Conservation (phyloP, 352 stramenopile genomes). For the Pythium vanterpoolii region DNA sequence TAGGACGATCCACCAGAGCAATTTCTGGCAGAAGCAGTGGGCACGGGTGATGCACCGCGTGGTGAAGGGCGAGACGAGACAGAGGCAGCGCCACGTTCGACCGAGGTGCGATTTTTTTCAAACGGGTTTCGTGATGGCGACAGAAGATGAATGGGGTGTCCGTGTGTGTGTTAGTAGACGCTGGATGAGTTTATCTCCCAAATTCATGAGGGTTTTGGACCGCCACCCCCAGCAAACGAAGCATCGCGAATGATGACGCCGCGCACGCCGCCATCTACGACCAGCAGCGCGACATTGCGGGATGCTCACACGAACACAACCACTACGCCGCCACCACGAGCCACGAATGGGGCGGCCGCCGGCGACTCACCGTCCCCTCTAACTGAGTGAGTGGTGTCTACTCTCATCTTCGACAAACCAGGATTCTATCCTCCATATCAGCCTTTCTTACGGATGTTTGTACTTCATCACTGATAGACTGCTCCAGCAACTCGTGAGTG, state of each 20-base stretch:
- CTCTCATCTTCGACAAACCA: neutral
- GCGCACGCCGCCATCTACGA: slow-evolving; percentile 4
- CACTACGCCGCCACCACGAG: neutral
- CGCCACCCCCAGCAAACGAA: too few relatives aligned
- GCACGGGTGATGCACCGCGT: neutral
- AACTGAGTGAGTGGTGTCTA: slow-evolving; percentile 16
- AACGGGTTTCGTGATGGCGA: neutral
- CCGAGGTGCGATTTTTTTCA: neutral
- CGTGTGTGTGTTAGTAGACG: neutral
- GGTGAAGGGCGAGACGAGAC: neutral
- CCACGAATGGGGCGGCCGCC: neutral
- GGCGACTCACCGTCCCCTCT: slow-evolving; percentile 8
- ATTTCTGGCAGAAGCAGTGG: slow-evolving; percentile 32
- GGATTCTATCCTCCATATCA: too few relatives aligned
- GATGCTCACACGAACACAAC: slow-evolving; percentile 7
- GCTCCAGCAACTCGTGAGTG: slow-evolving; percentile 23
- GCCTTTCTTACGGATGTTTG: too few relatives aligned
- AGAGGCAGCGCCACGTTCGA: neutral
- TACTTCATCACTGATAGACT: slow-evolving; percentile 16
- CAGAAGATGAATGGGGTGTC: neutral
- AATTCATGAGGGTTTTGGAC: slow-evolving; percentile 14
- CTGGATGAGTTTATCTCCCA: slow-evolving; percentile 5
- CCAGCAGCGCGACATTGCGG: neutral
- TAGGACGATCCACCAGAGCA: slow-evolving; percentile 68
- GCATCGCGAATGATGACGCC: neutral